Conservation (phyloP, 2,329 filamentous ascomycete species). For the Sporothrix protearum region DNA sequence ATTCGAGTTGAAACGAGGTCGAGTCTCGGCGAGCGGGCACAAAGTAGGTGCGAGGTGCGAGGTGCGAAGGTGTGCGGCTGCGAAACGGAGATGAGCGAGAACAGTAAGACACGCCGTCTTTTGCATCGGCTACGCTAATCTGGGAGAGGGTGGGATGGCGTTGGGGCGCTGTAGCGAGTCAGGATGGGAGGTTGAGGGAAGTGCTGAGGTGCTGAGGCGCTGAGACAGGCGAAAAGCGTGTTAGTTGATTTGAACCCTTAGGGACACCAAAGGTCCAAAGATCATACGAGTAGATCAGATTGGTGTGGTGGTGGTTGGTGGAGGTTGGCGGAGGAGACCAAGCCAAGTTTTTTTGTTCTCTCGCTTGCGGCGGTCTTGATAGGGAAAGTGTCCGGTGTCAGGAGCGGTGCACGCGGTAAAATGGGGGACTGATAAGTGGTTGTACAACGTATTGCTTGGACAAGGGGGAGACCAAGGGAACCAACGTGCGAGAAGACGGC, state of each 20-base stretch:
- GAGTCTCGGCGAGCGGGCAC: not conserved
- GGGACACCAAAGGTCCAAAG: not conserved
- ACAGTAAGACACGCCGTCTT: slow-evolving; percentile 8
- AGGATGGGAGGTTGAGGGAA: not conserved
- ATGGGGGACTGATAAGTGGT: slow-evolving; percentile 9
- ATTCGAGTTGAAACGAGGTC: not conserved
- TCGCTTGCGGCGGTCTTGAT: not conserved
- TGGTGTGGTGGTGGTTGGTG: not conserved
- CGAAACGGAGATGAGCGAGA: not conserved
- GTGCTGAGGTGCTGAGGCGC: not conserved
- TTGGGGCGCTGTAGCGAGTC: slow-evolving; percentile 9
- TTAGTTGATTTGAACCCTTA: slow-evolving; percentile 5
- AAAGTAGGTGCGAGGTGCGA: not conserved
- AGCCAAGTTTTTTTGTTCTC: not conserved
- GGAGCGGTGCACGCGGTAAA: slow-evolving; percentile 5
- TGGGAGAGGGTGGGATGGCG: slow-evolving; percentile 1
- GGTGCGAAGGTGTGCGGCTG: not conserved
- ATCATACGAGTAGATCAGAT: not conserved
- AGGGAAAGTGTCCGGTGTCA: not conserved
- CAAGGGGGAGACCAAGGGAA: not conserved
- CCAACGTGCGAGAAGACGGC: slow-evolving; percentile 10
- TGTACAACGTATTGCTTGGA: not conserved
- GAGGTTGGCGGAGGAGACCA: not conserved
- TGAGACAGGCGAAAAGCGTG: not conserved
- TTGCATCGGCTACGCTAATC: slow-evolving; percentile 21